Evolutionary conservation across 1,139 yeast species (phyloP), one percentile per base, ranked within the genome.

Genomic region (Saccharomyces uvarum): DNA sequence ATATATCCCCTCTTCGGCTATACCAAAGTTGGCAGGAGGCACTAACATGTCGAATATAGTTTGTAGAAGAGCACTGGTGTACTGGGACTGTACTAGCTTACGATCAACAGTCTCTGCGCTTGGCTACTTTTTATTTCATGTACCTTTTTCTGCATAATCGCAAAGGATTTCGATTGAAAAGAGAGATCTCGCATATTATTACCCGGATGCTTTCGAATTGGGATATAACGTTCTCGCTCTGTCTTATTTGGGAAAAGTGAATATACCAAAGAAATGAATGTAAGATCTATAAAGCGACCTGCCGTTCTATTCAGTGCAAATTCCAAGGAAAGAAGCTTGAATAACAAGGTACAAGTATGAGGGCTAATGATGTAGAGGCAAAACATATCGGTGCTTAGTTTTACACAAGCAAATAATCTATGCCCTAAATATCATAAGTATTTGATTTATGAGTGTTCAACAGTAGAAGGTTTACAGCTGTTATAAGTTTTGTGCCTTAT

Each of bases 11-110:
- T 81, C 81, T 66, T 86, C 93, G 9, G 86, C 93, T 29, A 86
- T 74, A 0, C 91, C 91, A 70, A 84, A 86, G 68, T 84, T 84
- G 49, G 85, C 88, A 4, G 95, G 93, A 2, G 91, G 89, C 0
- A 86, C 87, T 50, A 86, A 73, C 93, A 86, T 85, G 32, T 29
- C n/a, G 32, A 29, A 4, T 11, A n/a, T 29, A 29, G 32, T 2
- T 29, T 29, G 32, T 29, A 29, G n/a, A 29, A 29, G 32, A 29
- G 32, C 5, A 29, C 32, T 29, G 11, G 32, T 29, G 32, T 29
- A 11, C n/a, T 5, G 32, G 32, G 32, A 11, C 2, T 11, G 32
- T 29, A n/a, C 32, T 29, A 11, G 32, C 32, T 29, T 29, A 29
- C 32, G 32, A 29, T 29, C 32, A 29, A 29, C 2, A 29, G 32